A percentile compares a stretch with the other conserved stretches of the same genome.
These are phyloP conservation scores for Potentilla sterilis DNA, from an alignment of 306 rosid species.

Conservation along the genomic window DNA sequence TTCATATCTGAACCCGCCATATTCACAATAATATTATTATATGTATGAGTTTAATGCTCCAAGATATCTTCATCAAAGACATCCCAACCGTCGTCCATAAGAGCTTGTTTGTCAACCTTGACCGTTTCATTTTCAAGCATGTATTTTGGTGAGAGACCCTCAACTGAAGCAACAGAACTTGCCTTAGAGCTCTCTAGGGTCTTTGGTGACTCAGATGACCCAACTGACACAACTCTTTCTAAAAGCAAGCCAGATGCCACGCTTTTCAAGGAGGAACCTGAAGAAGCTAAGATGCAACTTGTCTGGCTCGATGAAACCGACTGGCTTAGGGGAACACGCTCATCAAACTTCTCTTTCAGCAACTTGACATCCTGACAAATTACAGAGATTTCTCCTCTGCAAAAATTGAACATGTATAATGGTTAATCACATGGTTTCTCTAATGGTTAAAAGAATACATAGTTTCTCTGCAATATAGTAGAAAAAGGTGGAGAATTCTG, in stretches of 20 bases:
- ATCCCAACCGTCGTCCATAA: slow-evolving; percentile 76
- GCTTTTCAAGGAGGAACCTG: slow-evolving; percentile 44
- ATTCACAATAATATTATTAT: slow-evolving; percentile 16
- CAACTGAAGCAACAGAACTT: slow-evolving; percentile 29
- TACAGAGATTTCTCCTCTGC: slow-evolving; percentile 90
- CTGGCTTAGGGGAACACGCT: slow-evolving; percentile 72
- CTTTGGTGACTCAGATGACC: slow-evolving; percentile 32
- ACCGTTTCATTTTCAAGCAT: slow-evolving; percentile 27
- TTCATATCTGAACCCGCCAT: slow-evolving; percentile 11
- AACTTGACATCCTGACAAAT: slow-evolving; percentile 68
- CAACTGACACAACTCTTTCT: slow-evolving; percentile 38
- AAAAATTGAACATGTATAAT: slow-evolving; percentile 1
- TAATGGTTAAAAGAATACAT: not conserved
- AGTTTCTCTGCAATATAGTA: not conserved
- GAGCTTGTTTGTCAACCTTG: slow-evolving; percentile 37
- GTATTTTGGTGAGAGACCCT: slow-evolving; percentile 24
- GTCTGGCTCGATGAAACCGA: slow-evolving; percentile 87
- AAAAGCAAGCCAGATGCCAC: slow-evolving; percentile 16
- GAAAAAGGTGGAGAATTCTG: not conserved
- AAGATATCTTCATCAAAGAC: slow-evolving; percentile 40
- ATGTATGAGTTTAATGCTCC: not conserved
- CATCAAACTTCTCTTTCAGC: slow-evolving; percentile 85
- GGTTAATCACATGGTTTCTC: not conserved
- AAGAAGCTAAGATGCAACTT: slow-evolving; percentile 64
- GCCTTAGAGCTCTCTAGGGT: slow-evolving; percentile 4